Base-by-base conservation (phyloP, 306 rosid species). In the Sechiopsis laciniata region DNA sequence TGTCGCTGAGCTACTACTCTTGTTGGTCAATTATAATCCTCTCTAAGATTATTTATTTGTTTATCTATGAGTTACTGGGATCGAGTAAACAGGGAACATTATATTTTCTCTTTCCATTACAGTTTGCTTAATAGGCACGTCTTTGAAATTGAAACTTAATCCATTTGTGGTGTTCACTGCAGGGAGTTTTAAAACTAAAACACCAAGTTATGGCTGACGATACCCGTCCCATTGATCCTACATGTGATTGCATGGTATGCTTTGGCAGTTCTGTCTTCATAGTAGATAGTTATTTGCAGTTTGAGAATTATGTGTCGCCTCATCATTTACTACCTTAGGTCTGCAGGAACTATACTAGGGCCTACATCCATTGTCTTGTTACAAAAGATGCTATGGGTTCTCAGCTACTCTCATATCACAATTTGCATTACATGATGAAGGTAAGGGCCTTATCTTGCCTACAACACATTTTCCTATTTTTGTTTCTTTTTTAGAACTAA, bases 321-420 rank as follows among this genome's bases (percentile, higher is more conserved):
- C 65, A 59, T 70, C 69, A 68, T 72, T 80, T 86, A 66, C 37
- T 63, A 72, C 71, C 77, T 73, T 67, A 90, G 99, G 97, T 94
- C 55, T 94, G 99, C 80, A 91, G 87, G 89, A 91, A 88, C 74
- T 94, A 89, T 85, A 75, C 84, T 50, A 86, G 99, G 86, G 96
- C 99, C 54, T 94, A 91, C 82, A 85, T 94, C 78, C 99, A 94
- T 85, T 86, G 89, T 79, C 96, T 94, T 71, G 97, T 91, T 78
- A 89, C 99, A 45, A 88, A 89, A 78, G 97, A 94, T 82, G 97
- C 99, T 10, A 94, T 91, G 97, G 97, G 99, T 51, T 94, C 99
- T 84, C 97, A 94, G 83, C 99, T 94, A 79, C 83, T 94, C 55
- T 90, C 99, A 37, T 94, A 86, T 80, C 99, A 94, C 80, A 94